Base-by-base conservation (phyloP, 306 rosid genomes). In the Quercus parvula region DNA sequence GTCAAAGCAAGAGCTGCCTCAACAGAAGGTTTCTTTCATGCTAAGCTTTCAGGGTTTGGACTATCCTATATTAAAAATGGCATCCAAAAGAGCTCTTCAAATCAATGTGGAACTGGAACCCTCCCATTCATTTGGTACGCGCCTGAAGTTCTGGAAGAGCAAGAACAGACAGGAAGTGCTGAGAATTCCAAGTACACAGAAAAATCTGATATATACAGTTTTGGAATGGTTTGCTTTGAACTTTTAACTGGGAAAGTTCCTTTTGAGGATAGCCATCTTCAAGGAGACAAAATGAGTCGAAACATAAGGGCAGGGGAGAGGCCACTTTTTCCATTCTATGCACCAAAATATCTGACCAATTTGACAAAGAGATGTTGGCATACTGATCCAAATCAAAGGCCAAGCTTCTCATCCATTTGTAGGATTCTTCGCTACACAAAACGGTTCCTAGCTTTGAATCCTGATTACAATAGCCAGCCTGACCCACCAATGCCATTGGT, bases 151-250 rank as follows among this genome's bases (percentile, higher is more conserved):
- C 88, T 93, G 82, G 98, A 91, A 88, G 97, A 90, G 85, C 96
- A 88, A 78, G 95, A 92, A 67, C 91, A 86, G 4, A 77, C 76
- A 1, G 90, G 86, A 73, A 80, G 66, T 71, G 69, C 79, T 0
- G 62, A 79, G 52, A 80, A 68, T 56, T 78, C 75, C 12, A 95
- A 87, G 91, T 82, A 84, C 81, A 80, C 88, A 6, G 96, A 95
- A 78, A 95, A 95, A 77, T 80, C 96, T 4, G 98, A 95, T 76
- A 92, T 95, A 56, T 95, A 95, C 78, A 92, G 99, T 79, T 95
- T 92, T 31, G 98, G 89, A 77, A 95, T 95, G 99, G 90, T 92
- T 80, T 95, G 97, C 93, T 91, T 95, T 79, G 96, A 95, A 78
- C 90, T 95, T 78, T 81, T 92, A 58, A 92, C 97, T 0, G 98